Base-by-base conservation (phyloP, 169 alveolate species). In the Miamiensis avidus region DNA sequence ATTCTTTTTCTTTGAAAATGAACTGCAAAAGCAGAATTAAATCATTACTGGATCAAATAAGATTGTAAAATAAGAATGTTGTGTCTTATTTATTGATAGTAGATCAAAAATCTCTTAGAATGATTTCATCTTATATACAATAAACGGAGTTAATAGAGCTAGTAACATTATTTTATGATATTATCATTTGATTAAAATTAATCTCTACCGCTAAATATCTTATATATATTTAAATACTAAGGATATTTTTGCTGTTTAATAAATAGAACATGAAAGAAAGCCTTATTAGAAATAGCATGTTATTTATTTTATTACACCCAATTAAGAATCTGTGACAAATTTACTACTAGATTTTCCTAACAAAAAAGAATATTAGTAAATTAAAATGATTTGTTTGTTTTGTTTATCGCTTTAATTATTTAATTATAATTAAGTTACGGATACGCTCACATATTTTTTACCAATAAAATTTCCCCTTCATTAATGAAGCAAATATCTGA, bases 81-180 rank as follows among this genome's bases (percentile, higher is more conserved):
- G 30, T 30, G 32, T 74, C 77, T 75, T 86, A 81, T 69, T 65
- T 86, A n/a, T 34, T 86, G 28, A 75, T 86, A 28, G 84, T 81
- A 6, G 90, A 86, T 65, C 33, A 82, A 28, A 86, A 76, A 11
- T 81, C 90, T 4, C 78, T 86, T 0, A 86, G 75, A 81, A 81
- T 86, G 26, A 76, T 86, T 30, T 77, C 86, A 34, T 83, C 90
- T 29, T 81, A 77, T n/a, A 86, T 86, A 87, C 79, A 86, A 76
- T 64, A 81, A 84, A 84, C 82, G 31, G 90, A 86, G 75, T 75
- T 86, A 25, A 81, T 86, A 84, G 90, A 86, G 75, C 31, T 86
- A 32, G 69, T 49, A 49, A 49, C 20, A 49, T 49, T 49, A 11
- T 49, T 11, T 4, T 11, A 49, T 49, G 26, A 49, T 49, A 11